phyloP scores from a whole-genome alignment of 2,329 filamentous ascomycete genomes.

The Mycosphaerella sp. region DNA sequence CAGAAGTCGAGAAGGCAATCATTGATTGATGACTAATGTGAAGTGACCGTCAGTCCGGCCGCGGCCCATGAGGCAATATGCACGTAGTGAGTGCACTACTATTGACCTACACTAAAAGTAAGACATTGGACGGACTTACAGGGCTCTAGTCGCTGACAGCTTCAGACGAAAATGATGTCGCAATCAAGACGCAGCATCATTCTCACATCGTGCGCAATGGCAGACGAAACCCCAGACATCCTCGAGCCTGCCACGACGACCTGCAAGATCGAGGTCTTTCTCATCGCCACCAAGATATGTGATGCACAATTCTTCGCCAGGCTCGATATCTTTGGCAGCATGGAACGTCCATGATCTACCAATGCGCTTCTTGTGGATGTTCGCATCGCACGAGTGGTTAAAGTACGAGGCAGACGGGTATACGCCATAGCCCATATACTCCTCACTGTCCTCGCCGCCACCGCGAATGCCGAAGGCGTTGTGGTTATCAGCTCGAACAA shows the following conservation, averaged over 20 bases:
- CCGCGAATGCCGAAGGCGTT: slow-evolving; percentile 44
- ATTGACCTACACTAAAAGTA: neutral
- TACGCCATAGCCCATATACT: slow-evolving; percentile 46
- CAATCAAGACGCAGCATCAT: slow-evolving; percentile 4
- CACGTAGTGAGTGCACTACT: too few species aligned
- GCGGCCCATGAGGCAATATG: too few species aligned
- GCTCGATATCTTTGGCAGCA: slow-evolving; percentile 32
- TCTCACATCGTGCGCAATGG: slow-evolving; percentile 37
- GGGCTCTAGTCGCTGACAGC: neutral
- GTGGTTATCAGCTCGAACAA: slow-evolving; percentile 40
- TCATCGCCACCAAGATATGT: slow-evolving; percentile 47
- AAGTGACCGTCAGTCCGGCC: too few species aligned
- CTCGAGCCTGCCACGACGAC: slow-evolving; percentile 36
- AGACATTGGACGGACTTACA: neutral
- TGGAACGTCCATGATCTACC: slow-evolving; percentile 41
- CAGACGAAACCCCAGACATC: slow-evolving; percentile 45
- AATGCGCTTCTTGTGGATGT: slow-evolving; percentile 38
- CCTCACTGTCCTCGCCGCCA: slow-evolving; percentile 39
- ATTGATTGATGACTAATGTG: too few species aligned
- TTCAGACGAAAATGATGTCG: neutral
- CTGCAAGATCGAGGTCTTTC: slow-evolving; percentile 33
- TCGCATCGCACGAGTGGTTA: slow-evolving; percentile 45
- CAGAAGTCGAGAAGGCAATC: neutral
- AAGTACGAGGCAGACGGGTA: slow-evolving; percentile 46
- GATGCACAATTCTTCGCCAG: slow-evolving; percentile 43